Base-by-base conservation (phyloP, 1,284 basidiomycete species). In the Vanrija sp. region DNA sequence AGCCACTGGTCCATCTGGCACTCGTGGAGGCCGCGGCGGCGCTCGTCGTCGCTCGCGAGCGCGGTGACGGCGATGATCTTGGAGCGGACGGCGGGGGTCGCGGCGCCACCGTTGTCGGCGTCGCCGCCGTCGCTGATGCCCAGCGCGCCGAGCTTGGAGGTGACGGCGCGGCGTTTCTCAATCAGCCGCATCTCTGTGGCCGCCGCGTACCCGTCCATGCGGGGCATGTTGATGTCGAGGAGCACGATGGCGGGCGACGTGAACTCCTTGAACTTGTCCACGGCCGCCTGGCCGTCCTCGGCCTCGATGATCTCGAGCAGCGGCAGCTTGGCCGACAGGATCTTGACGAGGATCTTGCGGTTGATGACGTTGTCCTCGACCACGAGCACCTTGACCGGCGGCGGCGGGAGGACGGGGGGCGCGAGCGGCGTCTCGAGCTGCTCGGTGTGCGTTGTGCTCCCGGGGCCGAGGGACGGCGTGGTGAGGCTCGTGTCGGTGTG, bases 141-240 rank as follows among this genome's bases (percentile, higher is more conserved):
- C 34, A 34, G n/a, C 19, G 16, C 21, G 46, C 43, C 46, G 45
- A 18, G 40, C 25, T 14, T 26, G 16, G 9, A 5, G 23, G 6
- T 16, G 8, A 19, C 16, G n/a, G 45, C 44, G 34, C 46, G 52
- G n/a, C 45, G 49, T 50, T 63, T 63, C 51, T 75, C 73, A 23
- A 68, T 55, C 29, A 58, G 55, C 14, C 71, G 60, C 70, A 72
- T 72, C 51, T 71, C 69, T 9, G 58, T 44, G 15, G 67, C 67
- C 1, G 74, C 70, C 18, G 66, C 61, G 57, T 68, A 76, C 6
- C 74, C 74, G 58, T 76, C 72, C 65, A 73, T 72, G 16, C 63
- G 63, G 6, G 74, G 74, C 74, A 76, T 76, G 57, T 74, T 76
- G 57, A 76, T 75, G 51, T 76, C 74, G 15, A 75, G 63, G 12